These are phyloP conservation scores for Scopulariopsis brevicaulis DNA, from an alignment of 2,329 filamentous ascomycete genomes.

Conservation along the genomic window DNA sequence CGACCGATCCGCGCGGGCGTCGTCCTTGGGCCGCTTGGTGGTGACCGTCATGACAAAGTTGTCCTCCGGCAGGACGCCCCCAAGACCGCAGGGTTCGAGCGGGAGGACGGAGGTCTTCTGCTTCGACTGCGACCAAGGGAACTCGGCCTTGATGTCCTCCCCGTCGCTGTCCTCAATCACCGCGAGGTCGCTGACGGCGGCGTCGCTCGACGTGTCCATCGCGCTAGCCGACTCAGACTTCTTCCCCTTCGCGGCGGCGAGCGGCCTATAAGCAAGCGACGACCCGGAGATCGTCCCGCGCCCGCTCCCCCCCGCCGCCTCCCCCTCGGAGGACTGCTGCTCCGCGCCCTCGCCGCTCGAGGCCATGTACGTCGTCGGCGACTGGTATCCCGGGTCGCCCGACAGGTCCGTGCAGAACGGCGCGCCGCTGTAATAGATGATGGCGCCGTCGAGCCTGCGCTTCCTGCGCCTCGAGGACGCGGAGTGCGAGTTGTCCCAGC, in stretches of 20 bases:
- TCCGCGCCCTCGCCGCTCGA: not conserved
- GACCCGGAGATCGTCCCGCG: slow-evolving; percentile 36
- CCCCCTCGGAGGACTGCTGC: slow-evolving; percentile 6
- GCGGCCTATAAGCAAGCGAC: slow-evolving; percentile 32
- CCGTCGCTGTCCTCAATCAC: slow-evolving; percentile 11
- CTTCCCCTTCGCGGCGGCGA: slow-evolving; percentile 25
- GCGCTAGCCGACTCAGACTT: not conserved
- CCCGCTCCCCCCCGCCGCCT: not conserved
- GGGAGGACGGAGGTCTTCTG: slow-evolving; percentile 24
- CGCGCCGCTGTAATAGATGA: slow-evolving; percentile 75
- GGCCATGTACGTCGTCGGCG: slow-evolving; percentile 32
- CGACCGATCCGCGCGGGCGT: slow-evolving; percentile 5
- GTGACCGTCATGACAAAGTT: slow-evolving; percentile 48
- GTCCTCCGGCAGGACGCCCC: slow-evolving; percentile 50
- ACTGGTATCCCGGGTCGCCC: slow-evolving; percentile 44
- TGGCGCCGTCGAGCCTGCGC: slow-evolving; percentile 55
- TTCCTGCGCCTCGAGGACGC: slow-evolving; percentile 36
- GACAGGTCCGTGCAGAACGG: slow-evolving; percentile 74
- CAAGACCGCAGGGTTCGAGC: slow-evolving; percentile 47
- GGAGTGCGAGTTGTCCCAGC: slow-evolving; percentile 34
- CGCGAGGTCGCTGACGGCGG: slow-evolving; percentile 9
- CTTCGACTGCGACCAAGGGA: slow-evolving; percentile 30
- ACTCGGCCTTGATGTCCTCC: slow-evolving; percentile 29
- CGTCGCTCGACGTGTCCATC: slow-evolving; percentile 7
- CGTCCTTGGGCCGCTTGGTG: slow-evolving; percentile 28